These are phyloP conservation scores for Cryphonectria carpinicola DNA, from an alignment of 2,329 filamentous ascomycete species.

Conservation along the genomic window DNA sequence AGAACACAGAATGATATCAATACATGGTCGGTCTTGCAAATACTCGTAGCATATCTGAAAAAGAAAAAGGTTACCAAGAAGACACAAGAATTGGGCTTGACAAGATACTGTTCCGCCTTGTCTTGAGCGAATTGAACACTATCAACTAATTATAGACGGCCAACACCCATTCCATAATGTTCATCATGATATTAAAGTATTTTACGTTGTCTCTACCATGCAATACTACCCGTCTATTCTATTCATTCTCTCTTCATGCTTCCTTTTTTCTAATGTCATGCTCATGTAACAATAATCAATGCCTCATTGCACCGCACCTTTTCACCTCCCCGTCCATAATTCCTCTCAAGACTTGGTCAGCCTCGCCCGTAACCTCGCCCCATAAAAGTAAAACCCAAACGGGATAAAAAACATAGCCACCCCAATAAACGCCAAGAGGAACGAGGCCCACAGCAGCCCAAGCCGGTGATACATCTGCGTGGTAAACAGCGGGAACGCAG, in stretches of 20 bases:
- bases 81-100: too few species aligned
- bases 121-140: too few species aligned
- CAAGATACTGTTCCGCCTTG: too few species aligned
- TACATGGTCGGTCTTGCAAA: neutral
- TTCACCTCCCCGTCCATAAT: too few species aligned
- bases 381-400: constrained; percentile 12
- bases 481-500: constrained; percentile 62
- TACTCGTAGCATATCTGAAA: too few species aligned
- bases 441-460: constrained; percentile 42
- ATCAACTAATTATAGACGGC: too few species aligned
- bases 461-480: constrained; percentile 37
- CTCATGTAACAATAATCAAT: neutral
- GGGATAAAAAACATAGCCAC: constrained; percentile 16
- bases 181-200: neutral
- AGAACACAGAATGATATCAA: neutral
- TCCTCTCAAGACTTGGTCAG: neutral
- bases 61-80: too few species aligned
- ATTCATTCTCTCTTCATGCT: neutral
- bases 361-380: constrained; percentile 10
- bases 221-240: neutral
- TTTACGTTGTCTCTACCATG: neutral
- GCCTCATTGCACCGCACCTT: neutral
- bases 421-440: constrained; percentile 38
- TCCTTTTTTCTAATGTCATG: neutral
- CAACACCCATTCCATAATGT: too few species aligned